Conservation (phyloP, 345 rosid genomes). For the Salix dunnii region DNA sequence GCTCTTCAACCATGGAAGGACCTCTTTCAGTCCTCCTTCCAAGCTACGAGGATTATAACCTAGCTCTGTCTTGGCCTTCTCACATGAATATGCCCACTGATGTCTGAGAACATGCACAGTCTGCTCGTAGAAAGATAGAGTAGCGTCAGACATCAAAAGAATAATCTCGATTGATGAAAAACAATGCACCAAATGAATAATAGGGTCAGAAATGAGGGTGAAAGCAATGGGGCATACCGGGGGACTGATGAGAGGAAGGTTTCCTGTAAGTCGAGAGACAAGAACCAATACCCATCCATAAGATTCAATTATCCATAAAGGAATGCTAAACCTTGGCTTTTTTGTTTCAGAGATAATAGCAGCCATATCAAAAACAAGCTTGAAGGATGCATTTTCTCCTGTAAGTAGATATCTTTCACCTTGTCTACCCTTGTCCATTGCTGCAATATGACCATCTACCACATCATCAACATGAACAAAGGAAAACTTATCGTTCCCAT, state of each 20-base stretch:
- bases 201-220: background rate
- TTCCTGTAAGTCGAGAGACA: constrained; percentile 65
- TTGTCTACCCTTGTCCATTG: constrained; percentile 56
- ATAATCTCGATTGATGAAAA: background rate
- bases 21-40: constrained; percentile 70
- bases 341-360: constrained; percentile 61
- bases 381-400: constrained; percentile 81
- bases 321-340: constrained; percentile 61
- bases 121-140: constrained; percentile 37
- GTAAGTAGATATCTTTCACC: constrained; percentile 86
- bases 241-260: constrained; percentile 86
- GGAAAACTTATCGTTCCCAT: constrained; percentile 65
- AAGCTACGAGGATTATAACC: constrained; percentile 75
- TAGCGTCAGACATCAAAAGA: background rate
- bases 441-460: constrained; percentile 73
- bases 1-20: constrained; percentile 83
- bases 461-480: constrained; percentile 85
- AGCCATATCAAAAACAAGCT: constrained; percentile 64
- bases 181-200: background rate
- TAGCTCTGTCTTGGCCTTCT: constrained; percentile 78
- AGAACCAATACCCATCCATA: constrained; percentile 75
- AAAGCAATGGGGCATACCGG: constrained; percentile 52
- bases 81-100: constrained; percentile 88
- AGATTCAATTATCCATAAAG: constrained; percentile 51
- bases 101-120: constrained; percentile 63